Percentiles rank a stretch among this genome's conserved stretches.
Conservation (phyloP, 1,139 yeast species). For the Diutina neorugosa region DNA sequence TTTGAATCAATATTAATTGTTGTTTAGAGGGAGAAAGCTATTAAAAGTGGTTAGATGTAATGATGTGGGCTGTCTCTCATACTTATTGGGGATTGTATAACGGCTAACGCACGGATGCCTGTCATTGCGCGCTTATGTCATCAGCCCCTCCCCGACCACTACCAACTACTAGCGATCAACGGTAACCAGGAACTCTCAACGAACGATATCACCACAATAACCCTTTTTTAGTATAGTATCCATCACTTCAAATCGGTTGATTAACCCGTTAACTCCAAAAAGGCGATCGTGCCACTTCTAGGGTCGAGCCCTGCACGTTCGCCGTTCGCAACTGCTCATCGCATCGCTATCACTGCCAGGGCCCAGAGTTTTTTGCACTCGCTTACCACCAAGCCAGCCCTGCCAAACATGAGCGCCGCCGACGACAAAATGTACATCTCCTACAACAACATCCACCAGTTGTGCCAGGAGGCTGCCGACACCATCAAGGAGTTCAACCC, state of each 20-base stretch:
- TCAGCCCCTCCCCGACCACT: not conserved
- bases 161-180: not conserved
- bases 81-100: not conserved
- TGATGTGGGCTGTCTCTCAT: not conserved
- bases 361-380: not conserved
- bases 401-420: conserved; percentile 1
- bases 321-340: not conserved
- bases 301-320: too few species aligned
- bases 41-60: too few species aligned
- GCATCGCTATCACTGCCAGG: not conserved
- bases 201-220: too few species aligned
- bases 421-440: conserved; percentile 47
- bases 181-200: not conserved
- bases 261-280: too few species aligned
- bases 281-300: too few species aligned
- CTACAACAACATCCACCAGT: conserved; percentile 86
- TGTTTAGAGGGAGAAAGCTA: too few species aligned
- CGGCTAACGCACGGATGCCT: not conserved
- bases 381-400: conserved; percentile 1
- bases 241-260: too few species aligned
- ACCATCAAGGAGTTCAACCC: conserved; percentile 46
- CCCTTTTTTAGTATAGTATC: too few species aligned
- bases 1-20: too few species aligned
- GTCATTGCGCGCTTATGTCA: not conserved
- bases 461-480: conserved; percentile 77